Conservation (phyloP, 345 rosid species). For the Dovyalis caffra region DNA sequence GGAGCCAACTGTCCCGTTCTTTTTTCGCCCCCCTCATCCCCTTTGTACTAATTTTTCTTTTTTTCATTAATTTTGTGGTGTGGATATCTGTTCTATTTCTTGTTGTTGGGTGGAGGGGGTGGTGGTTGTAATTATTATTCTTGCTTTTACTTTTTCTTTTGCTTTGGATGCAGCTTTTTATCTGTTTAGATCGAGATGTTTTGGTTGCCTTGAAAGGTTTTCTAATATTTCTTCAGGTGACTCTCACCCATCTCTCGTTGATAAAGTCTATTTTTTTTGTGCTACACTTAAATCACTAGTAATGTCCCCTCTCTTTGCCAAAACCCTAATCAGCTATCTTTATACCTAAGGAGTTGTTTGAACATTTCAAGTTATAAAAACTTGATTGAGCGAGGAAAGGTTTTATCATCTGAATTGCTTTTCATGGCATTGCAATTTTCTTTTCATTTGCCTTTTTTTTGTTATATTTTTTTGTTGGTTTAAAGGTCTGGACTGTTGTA, state of each 20-base stretch:
- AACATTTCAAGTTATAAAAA: not conserved
- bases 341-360: not conserved
- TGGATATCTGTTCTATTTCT: conserved; percentile 31
- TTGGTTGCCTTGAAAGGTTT: conserved; percentile 17
- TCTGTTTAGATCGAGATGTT: conserved; percentile 36
- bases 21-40: not conserved
- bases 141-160: conserved; percentile 27
- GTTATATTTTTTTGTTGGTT: too few relatives aligned
- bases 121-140: conserved; percentile 48
- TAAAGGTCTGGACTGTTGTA: too few relatives aligned
- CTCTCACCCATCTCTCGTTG: not conserved
- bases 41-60: not conserved
- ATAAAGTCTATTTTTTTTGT: not conserved
- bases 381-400: too few relatives aligned
- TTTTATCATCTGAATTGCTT: too few relatives aligned
- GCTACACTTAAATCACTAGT: not conserved
- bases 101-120: conserved; percentile 44
- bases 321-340: too few relatives aligned
- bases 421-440: too few relatives aligned
- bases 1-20: conserved; percentile 23
- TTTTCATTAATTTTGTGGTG: conserved; percentile 24
- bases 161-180: conserved; percentile 43
- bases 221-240: conserved; percentile 22
- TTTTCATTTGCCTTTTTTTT: too few relatives aligned
- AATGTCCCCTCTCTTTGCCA: too few relatives aligned